Percentiles rank a stretch among this genome's conserved stretches.
Evolutionary conservation across 768 basidiomycete species (phyloP).

Genomic region (Dendrothele bispora): DNA sequence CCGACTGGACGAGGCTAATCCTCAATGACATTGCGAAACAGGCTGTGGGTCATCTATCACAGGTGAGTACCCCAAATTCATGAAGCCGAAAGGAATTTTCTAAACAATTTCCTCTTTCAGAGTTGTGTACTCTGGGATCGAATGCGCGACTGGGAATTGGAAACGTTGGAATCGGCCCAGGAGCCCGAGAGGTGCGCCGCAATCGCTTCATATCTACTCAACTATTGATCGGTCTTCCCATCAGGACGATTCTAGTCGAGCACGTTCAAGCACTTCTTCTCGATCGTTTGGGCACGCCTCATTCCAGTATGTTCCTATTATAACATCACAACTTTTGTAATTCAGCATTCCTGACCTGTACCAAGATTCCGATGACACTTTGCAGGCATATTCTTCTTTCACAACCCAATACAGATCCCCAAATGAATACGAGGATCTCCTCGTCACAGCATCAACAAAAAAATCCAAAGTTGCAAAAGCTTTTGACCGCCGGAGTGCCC

Average conservation of each 20-base stretch:
- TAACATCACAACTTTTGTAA: background rate
- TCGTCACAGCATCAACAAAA: constrained; percentile 77
- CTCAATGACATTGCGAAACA: constrained; percentile 54
- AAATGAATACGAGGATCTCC: constrained; percentile 72
- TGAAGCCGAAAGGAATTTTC: too few species aligned
- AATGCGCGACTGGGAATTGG: constrained; percentile 74
- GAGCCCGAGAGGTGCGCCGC: constrained; percentile 44
- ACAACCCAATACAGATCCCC: constrained; percentile 76
- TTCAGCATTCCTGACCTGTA: background rate
- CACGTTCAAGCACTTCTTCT: constrained; percentile 60
- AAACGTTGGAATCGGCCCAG: constrained; percentile 51
- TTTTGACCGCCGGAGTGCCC: constrained; percentile 61
- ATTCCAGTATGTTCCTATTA: constrained; percentile 57
- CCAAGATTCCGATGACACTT: constrained; percentile 79
- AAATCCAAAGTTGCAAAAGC: constrained; percentile 59
- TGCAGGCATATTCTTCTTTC: constrained; percentile 86
- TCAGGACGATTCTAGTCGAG: constrained; percentile 44
- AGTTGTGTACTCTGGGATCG: constrained; percentile 71
- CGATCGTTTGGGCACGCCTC: constrained; percentile 72
- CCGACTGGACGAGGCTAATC: constrained; percentile 58
- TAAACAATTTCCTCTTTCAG: constrained; percentile 37
- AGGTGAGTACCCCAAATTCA: constrained; percentile 40
- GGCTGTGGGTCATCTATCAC: constrained; percentile 60
- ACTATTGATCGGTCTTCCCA: constrained; percentile 7
- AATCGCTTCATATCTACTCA: background rate